Evolutionary conservation across 2,329 filamentous ascomycete genomes (phyloP), one percentile per base, ranked within the genome.

Genomic region (Cladosporium sphaerospermum): DNA sequence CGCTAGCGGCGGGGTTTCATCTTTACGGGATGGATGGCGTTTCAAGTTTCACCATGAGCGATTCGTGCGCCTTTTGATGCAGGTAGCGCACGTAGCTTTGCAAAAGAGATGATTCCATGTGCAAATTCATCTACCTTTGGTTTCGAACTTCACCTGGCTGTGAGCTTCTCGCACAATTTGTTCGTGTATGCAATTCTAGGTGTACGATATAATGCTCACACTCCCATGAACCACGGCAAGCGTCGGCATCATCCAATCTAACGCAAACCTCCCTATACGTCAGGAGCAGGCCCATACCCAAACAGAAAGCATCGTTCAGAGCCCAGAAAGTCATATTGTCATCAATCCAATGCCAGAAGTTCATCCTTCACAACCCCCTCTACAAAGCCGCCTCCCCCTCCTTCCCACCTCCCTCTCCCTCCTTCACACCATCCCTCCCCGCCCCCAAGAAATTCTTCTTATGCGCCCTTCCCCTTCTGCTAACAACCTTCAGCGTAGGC

Each of bases 11-110:
- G 40, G 47, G 48, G 40, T 37, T 47, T 47, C 40, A 43, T 44
- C 40, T 44, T 51, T 14, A n/a, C 40, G 48, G 48, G 40, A 44
- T 43, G 48, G 40, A 44, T 51, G 48, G 48, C 48, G 48, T 51
- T 51, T 51, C 48, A 51, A 51, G 48, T 51, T 51, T 51, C 48
- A 51, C 40, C 48, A 51, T 51, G 48, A 51, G 48, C 48, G 48
- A 51, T 36, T 51, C 48, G 48, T 51, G 48, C 48, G 48, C 48
- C 48, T 51, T 51, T 51, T 44, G 40, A 51, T 51, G 48, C 48
- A 51, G 48, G 48, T 51, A 51, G 48, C 48, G 48, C 48, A 51
- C 48, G 48, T 51, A 51, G 48, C 40, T 43, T 51, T 51, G 48
- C 48, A 51, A 51, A 51, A 51, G 48, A 51, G 48, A 51, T 51